These are phyloP conservation scores for Pseudocercospora pini-densiflorae DNA, from an alignment of 2,329 filamentous ascomycete species.

Conservation along the genomic window DNA sequence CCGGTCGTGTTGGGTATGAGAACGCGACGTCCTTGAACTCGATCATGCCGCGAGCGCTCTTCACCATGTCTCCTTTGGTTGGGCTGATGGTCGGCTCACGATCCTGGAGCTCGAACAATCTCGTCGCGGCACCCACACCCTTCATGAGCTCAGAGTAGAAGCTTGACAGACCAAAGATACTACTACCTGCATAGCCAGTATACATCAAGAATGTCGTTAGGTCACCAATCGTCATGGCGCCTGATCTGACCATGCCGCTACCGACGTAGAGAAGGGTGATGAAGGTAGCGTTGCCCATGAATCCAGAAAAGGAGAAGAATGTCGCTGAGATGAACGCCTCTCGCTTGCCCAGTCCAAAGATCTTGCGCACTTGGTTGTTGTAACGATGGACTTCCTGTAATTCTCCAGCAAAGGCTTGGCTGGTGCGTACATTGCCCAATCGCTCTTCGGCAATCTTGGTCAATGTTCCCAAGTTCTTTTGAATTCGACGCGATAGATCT, in stretches of 20 bases:
- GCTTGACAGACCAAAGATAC: constrained; percentile 88
- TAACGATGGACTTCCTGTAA: constrained; percentile 88
- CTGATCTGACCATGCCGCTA: constrained; percentile 84
- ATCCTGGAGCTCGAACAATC: constrained; percentile 94
- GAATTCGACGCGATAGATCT: constrained; percentile 87
- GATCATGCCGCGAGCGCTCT: constrained; percentile 85
- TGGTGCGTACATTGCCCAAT: constrained; percentile 95
- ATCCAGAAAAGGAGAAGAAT: constrained; percentile 85
- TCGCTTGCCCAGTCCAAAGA: constrained; percentile 83
- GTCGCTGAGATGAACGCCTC: constrained; percentile 89
- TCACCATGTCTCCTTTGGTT: constrained; percentile 78
- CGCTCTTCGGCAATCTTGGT: constrained; percentile 98
- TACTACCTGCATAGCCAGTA: constrained; percentile 82
- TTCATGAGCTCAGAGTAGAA: constrained; percentile 99
- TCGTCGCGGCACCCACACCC: constrained; percentile 93
- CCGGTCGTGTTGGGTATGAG: constrained; percentile 90
- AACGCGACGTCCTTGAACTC: constrained; percentile 85
- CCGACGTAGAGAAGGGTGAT: constrained; percentile 88
- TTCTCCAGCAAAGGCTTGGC: constrained; percentile 94
- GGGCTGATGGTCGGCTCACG: constrained; percentile 83
- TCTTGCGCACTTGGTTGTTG: constrained; percentile 87
- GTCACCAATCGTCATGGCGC: constrained; percentile 86
- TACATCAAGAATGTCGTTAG: constrained; percentile 99
- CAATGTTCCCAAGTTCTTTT: constrained; percentile 88
- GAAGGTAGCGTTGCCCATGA: constrained; percentile 96